Evolutionary conservation across 2,329 filamentous ascomycete genomes (phyloP), one percentile per base, ranked within the genome.

Genomic region (Botrytis byssoidea): DNA sequence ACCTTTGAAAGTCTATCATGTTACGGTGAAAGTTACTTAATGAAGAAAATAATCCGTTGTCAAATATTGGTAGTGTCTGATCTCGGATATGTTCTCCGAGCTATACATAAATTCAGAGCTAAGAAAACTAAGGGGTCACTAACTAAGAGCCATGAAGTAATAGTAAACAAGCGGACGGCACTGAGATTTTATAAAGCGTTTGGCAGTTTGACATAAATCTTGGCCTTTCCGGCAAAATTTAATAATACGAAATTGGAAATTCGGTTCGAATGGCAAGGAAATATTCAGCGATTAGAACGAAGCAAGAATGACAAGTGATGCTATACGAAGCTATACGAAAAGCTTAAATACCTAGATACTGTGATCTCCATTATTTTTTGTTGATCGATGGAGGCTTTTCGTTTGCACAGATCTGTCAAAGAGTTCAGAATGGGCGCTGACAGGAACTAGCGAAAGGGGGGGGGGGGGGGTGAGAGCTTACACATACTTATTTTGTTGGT

Each of bases 21-120:
- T 9, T 46, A 22, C 65, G 65, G 65, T 48, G 44, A n/a, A 29
- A 29, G 6, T 32, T 42, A 40, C 65, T 55, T 1, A 20, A 55
- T 37, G 20, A 25, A 67, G 32, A 51, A 37, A 37, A 14, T 35
- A 51, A 37, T 51, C 44, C 64, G 64, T 51, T 67, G 64, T 67
- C 64, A 67, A 67, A 67, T 67, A n/a, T 8, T 51, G 25, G 22
- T 67, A 67, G 44, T 55, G 32, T 55, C 32, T 67, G 7, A 35
- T 51, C 32, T 67, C 65, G 46, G 65, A 29, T 68, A 3, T 68
- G 20, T 51, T 20, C 46, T 55, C 25, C 46, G 35, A 29, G 46
- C 14, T 55, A 29, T 51, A 25, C 16, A 57, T 55, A 55, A 16
- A 25, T 35, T 40, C 32, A 55, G 32, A 55, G 22, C 35, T 55